Base-by-base conservation (phyloP, 352 stramenopile genomes). In the Phytopythium litorale region DNA sequence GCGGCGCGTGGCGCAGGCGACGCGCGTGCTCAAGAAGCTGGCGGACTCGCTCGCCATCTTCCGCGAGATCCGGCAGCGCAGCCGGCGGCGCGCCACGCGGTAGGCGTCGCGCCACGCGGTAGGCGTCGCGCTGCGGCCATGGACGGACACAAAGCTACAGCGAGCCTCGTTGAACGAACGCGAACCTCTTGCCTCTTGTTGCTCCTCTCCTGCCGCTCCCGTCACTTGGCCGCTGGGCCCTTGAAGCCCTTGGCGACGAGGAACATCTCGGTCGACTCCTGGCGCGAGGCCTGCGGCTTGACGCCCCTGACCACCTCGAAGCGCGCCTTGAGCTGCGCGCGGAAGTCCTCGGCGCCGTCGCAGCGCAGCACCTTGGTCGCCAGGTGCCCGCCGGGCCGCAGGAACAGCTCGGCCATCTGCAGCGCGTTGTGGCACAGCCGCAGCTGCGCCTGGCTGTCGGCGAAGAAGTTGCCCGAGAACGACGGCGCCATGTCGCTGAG, bases 401-500 rank as follows among this genome's bases (percentile, higher is more conserved):
- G 66, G 56, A 91, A 91, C 7, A 93, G 72, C 68, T 93, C 76
- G 2, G 88, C 84, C 81, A 94, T 94, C 61, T 85, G 83, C 50
- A 95, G 73, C 32, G 88, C 88, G 56, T 94, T 94, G 61, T 92
- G 75, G 62, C 85, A 94, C 25, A 96, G 75, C n/a, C 88, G 72
- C 45, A 96, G 62, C 63, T 95, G 87, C 30, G 81, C 71, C 54
- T 94, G 79, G 46, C 82, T 84, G 72, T 96, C 88, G 5, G 73
- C 76, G 49, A 91, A 72, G 59, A 86, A 84, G 49, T 81, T 87
- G 49, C 88, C 88, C 5, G 81, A 86, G 70, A 95, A 94, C 43
- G 81, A 84, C 45, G 88, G 86, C 50, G 88, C 88, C 88, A 96
- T 96, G 75, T 96, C 88, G 62, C 88, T 96, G 28, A 96, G 76